Percentiles rank a stretch among this genome's conserved stretches.
Evolutionary conservation across 116 monocot species (phyloP).

Genomic region (Iris pallida): DNA sequence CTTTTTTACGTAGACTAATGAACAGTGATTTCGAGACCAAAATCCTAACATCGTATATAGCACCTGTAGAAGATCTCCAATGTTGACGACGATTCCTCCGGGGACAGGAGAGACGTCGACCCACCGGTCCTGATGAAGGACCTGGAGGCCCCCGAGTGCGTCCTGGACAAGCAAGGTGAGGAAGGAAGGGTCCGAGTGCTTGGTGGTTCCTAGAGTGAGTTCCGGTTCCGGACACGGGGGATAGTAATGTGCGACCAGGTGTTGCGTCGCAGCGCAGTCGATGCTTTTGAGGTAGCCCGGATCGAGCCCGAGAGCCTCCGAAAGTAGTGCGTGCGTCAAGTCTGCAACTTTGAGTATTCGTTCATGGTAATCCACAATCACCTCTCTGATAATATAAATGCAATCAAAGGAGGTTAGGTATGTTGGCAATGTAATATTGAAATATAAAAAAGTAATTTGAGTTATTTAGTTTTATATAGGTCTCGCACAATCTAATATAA

Average conservation of each 20-base stretch:
- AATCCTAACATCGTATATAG: no score
- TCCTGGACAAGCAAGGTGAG: conserved; percentile 6
- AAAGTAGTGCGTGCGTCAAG: not conserved
- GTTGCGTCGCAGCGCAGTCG: not conserved
- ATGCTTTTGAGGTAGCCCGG: not conserved
- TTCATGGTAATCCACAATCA: not conserved
- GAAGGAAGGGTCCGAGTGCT: conserved; percentile 3
- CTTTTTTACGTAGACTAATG: no score
- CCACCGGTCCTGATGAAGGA: conserved; percentile 5
- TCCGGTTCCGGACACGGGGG: conserved; percentile 12
- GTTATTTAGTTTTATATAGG: no score
- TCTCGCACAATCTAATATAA: no score
- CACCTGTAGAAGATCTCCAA: conserved; percentile 12
- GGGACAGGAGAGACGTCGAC: conserved; percentile 1
- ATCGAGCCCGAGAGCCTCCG: conserved; percentile 6
- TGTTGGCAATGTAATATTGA: no score
- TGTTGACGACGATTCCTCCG: conserved; percentile 2
- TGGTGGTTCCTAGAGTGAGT: conserved; percentile 4
- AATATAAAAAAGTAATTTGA: no score
- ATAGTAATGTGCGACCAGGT: conserved; percentile 7
- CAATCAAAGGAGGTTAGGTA: no score
- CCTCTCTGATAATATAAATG: not conserved
- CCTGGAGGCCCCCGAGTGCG: conserved; percentile 6
- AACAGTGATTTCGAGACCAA: no score
- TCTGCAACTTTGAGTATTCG: not conserved